phyloP scores from a whole-genome alignment of 2,329 filamentous ascomycete species.

The Colletotrichum shisoi region DNA sequence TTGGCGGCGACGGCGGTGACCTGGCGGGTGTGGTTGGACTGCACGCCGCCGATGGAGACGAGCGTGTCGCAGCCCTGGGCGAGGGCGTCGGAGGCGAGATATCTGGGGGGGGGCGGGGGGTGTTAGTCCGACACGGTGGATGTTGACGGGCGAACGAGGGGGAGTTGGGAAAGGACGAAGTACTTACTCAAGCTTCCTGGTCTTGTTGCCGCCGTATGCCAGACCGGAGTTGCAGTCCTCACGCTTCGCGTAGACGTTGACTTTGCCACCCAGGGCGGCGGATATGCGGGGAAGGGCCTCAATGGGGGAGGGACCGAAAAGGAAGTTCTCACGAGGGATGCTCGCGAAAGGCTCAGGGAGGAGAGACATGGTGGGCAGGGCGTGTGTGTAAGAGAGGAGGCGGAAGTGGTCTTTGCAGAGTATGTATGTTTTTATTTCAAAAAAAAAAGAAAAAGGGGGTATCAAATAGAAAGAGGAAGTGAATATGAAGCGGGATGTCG shows the following conservation, averaged over 20 bases:
- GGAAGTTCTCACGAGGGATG: constrained; percentile 68
- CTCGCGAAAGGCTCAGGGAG: constrained; percentile 69
- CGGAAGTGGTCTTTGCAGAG: neutral
- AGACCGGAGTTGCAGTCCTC: constrained; percentile 75
- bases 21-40: constrained; percentile 74
- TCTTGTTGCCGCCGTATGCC: constrained; percentile 74
- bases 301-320: constrained; percentile 74
- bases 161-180: neutral
- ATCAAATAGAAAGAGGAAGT: constrained; percentile 13
- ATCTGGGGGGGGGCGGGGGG: constrained; percentile 50
- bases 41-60: constrained; percentile 72
- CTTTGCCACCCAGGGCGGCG: constrained; percentile 64
- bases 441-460: neutral
- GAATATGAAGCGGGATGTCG: neutral
- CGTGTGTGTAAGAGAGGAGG: neutral
- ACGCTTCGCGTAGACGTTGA: constrained; percentile 73
- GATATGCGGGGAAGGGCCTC: constrained; percentile 72
- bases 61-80: constrained; percentile 66
- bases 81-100: constrained; percentile 70
- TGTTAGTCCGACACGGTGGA: neutral
- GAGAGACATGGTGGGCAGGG: constrained; percentile 15
- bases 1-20: constrained; percentile 69
- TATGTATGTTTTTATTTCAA: neutral
- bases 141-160: neutral
- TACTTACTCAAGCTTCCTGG: constrained; percentile 69